phyloP scores from a whole-genome alignment of 2,329 filamentous ascomycete species.

The Colletotrichum incanum region DNA sequence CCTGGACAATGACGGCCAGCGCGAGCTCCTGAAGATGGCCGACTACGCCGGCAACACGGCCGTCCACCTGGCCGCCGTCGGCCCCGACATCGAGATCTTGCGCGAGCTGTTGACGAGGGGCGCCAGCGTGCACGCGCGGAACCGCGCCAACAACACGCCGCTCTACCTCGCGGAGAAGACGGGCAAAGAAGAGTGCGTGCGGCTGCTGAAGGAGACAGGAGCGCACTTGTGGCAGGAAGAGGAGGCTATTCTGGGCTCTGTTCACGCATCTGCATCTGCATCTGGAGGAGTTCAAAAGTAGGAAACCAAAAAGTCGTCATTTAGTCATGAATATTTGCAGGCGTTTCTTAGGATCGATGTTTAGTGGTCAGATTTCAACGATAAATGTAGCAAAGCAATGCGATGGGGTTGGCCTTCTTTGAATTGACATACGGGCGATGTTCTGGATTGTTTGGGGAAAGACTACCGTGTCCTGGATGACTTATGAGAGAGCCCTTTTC shows the following conservation, averaged over 20 bases:
- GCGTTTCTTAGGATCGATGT: conserved; percentile 15
- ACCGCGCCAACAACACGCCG: conserved; percentile 76
- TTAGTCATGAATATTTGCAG: conserved; percentile 10
- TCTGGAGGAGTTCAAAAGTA: conserved; percentile 38
- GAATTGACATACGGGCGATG: neutral
- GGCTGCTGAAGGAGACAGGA: conserved; percentile 71
- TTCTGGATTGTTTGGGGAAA: neutral
- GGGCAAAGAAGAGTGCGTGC: conserved; percentile 68
- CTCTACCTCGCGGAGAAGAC: conserved; percentile 75
- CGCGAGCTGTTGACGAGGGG: conserved; percentile 72
- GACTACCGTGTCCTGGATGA: neutral
- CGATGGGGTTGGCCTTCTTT: too few species aligned
- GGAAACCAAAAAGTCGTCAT: conserved; percentile 2
- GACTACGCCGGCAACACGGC: conserved; percentile 88
- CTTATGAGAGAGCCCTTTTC: neutral
- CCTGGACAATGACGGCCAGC: conserved; percentile 71
- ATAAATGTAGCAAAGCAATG: conserved; percentile 3
- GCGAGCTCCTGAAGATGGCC: conserved; percentile 79
- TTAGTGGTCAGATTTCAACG: conserved; percentile 12
- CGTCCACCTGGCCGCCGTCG: conserved; percentile 71
- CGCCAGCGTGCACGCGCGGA: conserved; percentile 78
- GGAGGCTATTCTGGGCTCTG: conserved; percentile 39
- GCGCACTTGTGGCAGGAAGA: conserved; percentile 70
- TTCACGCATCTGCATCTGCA: conserved; percentile 34
- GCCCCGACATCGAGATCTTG: conserved; percentile 69